A percentile compares a stretch with the other conserved stretches of the same genome.
phyloP scores from a whole-genome alignment of 1,284 basidiomycete species.

The Cutaneotrichosporon cutaneum region DNA sequence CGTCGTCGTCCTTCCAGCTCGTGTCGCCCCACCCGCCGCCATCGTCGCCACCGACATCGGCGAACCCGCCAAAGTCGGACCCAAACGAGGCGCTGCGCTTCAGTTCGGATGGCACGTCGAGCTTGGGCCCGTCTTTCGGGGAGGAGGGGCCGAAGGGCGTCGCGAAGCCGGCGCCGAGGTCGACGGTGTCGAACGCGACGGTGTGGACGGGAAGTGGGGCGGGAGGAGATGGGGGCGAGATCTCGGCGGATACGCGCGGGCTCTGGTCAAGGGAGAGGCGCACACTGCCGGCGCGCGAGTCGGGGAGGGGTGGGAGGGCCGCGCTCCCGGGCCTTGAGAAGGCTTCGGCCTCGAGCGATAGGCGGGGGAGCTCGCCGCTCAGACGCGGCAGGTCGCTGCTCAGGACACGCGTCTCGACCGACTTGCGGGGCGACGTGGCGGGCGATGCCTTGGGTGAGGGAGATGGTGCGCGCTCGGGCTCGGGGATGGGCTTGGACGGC shows the following conservation, averaged over 20 bases:
- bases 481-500: neutral
- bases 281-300: neutral
- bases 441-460: too few species aligned
- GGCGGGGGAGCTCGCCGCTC: conserved; percentile 8
- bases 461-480: conserved; percentile 1
- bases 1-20: conserved; percentile 7
- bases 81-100: conserved; percentile 11
- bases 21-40: neutral
- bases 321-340: conserved; percentile 5
- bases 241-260: neutral
- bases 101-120: conserved; percentile 2
- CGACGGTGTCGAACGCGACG: conserved; percentile 3
- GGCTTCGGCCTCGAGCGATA: conserved; percentile 6
- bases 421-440: conserved; percentile 8
- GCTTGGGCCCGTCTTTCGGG: neutral
- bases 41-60: conserved; percentile 20
- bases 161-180: conserved; percentile 6
- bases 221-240: neutral
- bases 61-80: conserved; percentile 18
- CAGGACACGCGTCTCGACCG: conserved; percentile 1
- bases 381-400: neutral
- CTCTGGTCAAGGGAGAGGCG: neutral
- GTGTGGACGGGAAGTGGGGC: neutral
- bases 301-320: neutral
- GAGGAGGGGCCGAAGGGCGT: conserved; percentile 2